phyloP scores from a whole-genome alignment of 2,329 filamentous ascomycete species.

The Emergomyces orientalis region DNA sequence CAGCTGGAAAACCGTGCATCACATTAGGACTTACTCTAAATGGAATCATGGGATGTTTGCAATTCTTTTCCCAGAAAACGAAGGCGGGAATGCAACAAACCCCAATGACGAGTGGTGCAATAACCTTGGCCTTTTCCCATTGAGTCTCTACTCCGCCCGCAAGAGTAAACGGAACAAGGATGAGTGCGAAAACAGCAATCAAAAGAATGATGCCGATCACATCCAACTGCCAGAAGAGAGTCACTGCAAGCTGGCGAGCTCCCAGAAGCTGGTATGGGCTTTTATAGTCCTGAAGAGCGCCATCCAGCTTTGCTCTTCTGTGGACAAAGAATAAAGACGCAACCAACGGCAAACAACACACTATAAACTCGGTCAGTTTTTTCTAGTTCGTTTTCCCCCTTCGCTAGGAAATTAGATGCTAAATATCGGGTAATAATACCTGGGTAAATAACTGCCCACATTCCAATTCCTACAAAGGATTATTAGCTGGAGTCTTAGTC shows the following conservation, averaged over 20 bases:
- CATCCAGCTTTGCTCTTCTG: constrained; percentile 45
- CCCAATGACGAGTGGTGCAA: constrained; percentile 45
- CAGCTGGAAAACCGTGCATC: no score
- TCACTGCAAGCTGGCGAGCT: constrained; percentile 25
- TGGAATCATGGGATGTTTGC: constrained; percentile 48
- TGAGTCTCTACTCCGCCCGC: constrained; percentile 42
- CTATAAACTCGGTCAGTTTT: constrained; percentile 10
- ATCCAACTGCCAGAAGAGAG: constrained; percentile 51
- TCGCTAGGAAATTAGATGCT: not conserved
- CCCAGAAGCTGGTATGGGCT: constrained; percentile 39
- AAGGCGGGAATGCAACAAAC: constrained; percentile 42
- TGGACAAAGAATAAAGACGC: constrained; percentile 43
- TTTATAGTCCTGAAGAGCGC: constrained; percentile 39
- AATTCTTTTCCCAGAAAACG: constrained; percentile 46
- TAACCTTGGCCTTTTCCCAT: constrained; percentile 45
- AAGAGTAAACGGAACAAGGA: constrained; percentile 50
- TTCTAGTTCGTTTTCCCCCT: not conserved
- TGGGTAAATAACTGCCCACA: constrained; percentile 55
- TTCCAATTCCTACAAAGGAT: constrained; percentile 40
- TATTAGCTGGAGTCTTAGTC: not conserved
- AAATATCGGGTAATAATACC: constrained; percentile 13
- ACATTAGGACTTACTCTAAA: constrained; percentile 37
- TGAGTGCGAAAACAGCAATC: constrained; percentile 43
- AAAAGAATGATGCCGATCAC: constrained; percentile 45
- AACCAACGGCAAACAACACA: constrained; percentile 48